phyloP scores from a whole-genome alignment of 2,329 filamentous ascomycete species.

The Phaeosphaeria sp. region DNA sequence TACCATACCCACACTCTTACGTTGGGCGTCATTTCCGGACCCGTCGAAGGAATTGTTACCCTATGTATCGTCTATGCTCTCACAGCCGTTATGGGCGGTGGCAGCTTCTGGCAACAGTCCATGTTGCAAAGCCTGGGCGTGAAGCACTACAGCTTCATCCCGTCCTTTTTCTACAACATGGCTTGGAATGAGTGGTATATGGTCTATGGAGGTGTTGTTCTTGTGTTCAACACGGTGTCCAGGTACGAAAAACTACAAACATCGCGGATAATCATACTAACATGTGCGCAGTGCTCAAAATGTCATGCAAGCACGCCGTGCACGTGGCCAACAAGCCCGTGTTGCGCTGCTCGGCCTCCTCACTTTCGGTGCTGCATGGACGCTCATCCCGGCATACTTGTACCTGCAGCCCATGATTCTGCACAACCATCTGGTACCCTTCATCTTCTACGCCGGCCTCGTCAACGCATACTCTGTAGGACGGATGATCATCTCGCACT shows the following conservation, averaged over 20 bases:
- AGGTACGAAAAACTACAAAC: slow-evolving; percentile 51
- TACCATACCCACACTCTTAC: slow-evolving; percentile 98
- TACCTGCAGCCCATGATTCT: slow-evolving; percentile 85
- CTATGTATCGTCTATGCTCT: slow-evolving; percentile 81
- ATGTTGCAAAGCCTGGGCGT: slow-evolving; percentile 76
- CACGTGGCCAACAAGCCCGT: slow-evolving; percentile 73
- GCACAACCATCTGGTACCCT: slow-evolving; percentile 83
- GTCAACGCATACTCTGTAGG: slow-evolving; percentile 96
- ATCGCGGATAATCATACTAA: slow-evolving; percentile 14
- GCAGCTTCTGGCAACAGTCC: slow-evolving; percentile 89
- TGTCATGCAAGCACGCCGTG: slow-evolving; percentile 81
- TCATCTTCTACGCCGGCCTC: slow-evolving; percentile 85
- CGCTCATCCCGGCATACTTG: slow-evolving; percentile 78
- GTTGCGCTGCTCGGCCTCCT: slow-evolving; percentile 81
- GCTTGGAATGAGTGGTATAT: slow-evolving; percentile 94
- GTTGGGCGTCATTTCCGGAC: slow-evolving; percentile 88
- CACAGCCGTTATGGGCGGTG: slow-evolving; percentile 85
- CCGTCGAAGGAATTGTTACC: slow-evolving; percentile 91
- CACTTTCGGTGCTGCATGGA: slow-evolving; percentile 82
- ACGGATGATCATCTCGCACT: slow-evolving; percentile 92
- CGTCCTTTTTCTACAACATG: slow-evolving; percentile 74
- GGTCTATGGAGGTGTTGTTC: slow-evolving; percentile 80
- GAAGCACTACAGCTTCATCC: slow-evolving; percentile 68
- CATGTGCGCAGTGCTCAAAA: slow-evolving; percentile 68
- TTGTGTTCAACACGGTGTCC: slow-evolving; percentile 83